These are phyloP conservation scores for Eucalyptus regnans DNA, from an alignment of 345 rosid species.

Conservation along the genomic window DNA sequence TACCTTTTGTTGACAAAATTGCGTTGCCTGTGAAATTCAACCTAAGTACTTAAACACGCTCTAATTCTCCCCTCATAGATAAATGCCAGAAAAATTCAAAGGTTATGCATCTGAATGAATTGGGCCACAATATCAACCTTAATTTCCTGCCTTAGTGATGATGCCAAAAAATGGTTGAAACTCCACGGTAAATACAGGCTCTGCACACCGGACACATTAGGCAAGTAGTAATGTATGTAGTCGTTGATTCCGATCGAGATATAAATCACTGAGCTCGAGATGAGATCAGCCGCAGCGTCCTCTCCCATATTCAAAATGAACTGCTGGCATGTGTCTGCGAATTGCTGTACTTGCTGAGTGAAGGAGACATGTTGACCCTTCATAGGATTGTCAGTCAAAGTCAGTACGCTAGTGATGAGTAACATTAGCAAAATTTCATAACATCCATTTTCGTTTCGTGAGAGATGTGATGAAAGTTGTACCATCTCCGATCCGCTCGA, in stretches of 20 bases:
- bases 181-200: constrained; percentile 71
- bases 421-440: background rate
- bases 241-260: constrained; percentile 83
- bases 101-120: background rate
- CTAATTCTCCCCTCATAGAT: background rate
- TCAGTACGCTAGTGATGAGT: background rate
- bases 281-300: constrained; percentile 27
- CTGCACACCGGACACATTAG: constrained; percentile 62
- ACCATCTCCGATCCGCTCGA: constrained; percentile 84
- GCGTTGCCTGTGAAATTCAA: background rate
- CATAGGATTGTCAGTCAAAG: background rate
- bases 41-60: background rate
- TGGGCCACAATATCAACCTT: constrained; percentile 25
- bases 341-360: constrained; percentile 80
- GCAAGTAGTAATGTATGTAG: constrained; percentile 82
- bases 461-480: background rate
- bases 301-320: constrained; percentile 59
- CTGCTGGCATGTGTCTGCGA: constrained; percentile 68
- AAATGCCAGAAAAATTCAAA: background rate
- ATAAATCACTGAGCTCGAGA: constrained; percentile 62
- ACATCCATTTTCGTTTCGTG: background rate
- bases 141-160: constrained; percentile 47
- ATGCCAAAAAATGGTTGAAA: constrained; percentile 73
- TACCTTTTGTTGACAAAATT: background rate
- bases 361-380: constrained; percentile 89